Evolutionary conservation across 129 eudicot species (phyloP).

Genomic region (carrot (Daucus carota)): DH1_v3.0 NC_030387.2:13186501-13187000

Average conservation of each 20-base stretch:
- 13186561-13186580: slow-evolving; percentile 45
- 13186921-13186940: not conserved
- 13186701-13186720: not conserved
- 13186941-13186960: not conserved
- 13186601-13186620: slow-evolving; percentile 44
- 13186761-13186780: not conserved
- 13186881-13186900: slow-evolving; percentile 20
- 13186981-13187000: slow-evolving; percentile 13
- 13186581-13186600: slow-evolving; percentile 45
- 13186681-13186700: not conserved
- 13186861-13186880: slow-evolving; percentile 13
- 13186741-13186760: not conserved
- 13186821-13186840: slow-evolving; percentile 13
- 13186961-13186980: not conserved
- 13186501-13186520: slow-evolving; percentile 42
- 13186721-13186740: not conserved
- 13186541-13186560: slow-evolving; percentile 57
- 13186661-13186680: slow-evolving; percentile 29
- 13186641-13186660: slow-evolving; percentile 52
- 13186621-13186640: slow-evolving; percentile 56
- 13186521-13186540: slow-evolving; percentile 61
- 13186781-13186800: not conserved
- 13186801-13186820: slow-evolving; percentile 32
- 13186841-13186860: slow-evolving; percentile 22
- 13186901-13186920: slow-evolving; percentile 23